Evolutionary conservation across 371 early-diverging fungal genomes (phyloP).

Genomic region (Apophysomyces ossiformis): DNA sequence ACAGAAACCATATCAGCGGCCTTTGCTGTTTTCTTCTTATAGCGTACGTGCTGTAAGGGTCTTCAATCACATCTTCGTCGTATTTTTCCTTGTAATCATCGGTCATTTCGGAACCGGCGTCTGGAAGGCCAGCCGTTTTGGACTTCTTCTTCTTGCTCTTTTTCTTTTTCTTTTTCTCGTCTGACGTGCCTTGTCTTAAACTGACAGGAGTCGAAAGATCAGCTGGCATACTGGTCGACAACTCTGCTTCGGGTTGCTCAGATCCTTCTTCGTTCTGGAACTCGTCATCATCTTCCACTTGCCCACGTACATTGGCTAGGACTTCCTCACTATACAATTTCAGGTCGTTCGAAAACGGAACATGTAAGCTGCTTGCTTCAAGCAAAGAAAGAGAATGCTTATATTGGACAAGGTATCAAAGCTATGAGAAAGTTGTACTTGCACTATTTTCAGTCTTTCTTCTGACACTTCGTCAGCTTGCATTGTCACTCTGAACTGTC

Average conservation of each 20-base stretch:
- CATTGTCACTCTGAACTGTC: not conserved
- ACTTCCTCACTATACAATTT: not conserved
- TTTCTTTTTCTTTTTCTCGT: conserved; percentile 51
- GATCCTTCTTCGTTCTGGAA: not conserved
- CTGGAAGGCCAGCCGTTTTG: conserved; percentile 53
- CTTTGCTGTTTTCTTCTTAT: not conserved
- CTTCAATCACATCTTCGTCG: conserved; percentile 49
- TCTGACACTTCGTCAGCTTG: not conserved
- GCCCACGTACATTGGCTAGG: not conserved
- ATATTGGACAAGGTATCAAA: not conserved
- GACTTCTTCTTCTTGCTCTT: conserved; percentile 63
- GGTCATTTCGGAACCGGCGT: conserved; percentile 51
- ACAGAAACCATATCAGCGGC: no score
- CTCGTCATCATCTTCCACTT: not conserved
- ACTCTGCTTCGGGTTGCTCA: not conserved
- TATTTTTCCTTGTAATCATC: conserved; percentile 43
- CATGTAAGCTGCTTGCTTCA: not conserved
- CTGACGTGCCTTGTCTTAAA: conserved; percentile 19
- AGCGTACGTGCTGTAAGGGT: conserved; percentile 49
- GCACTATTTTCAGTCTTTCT: conserved; percentile 11
- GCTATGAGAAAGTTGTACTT: not conserved
- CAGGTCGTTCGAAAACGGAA: not conserved
- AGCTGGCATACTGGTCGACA: conserved; percentile 16
- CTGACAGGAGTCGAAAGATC: conserved; percentile 39
- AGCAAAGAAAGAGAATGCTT: no score